Evolutionary conservation across 345 rosid genomes (phyloP), one percentile per base, ranked within the genome.

Genomic region (Jatropha curcas): DNA sequence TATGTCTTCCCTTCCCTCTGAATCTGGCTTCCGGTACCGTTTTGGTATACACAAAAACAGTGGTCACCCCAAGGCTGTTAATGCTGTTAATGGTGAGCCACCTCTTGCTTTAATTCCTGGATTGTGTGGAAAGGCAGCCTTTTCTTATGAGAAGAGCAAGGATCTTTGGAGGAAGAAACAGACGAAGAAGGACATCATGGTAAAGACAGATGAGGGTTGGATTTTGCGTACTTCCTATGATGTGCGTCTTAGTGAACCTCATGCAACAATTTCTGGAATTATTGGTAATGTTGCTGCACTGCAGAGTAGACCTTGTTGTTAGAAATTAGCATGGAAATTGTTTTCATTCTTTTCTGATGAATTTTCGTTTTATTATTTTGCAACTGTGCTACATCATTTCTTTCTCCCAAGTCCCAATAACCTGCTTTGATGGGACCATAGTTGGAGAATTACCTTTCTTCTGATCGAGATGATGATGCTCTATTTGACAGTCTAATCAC

Each of bases 71-170:
- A 77, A 75, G 67, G 70, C 84, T 79, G 82, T 76, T 71, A 78
- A 81, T 65, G 71, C 76, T 57, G 34, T 61, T 59, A 72, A 76
- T 50, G 84, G 63, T 71, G 88, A 82, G 73, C 79, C 81, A 52
- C 97, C 98, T 72, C 73, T 79, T 27, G 70, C 91, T 61, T 79
- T 94, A 76, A 60, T 85, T 85, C 96, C 92, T 51, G 94, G 98
- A 73, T 60, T 91, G 72, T 90, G 96, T 59, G 90, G 88, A 53
- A 90, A 87, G 83, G 97, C 88, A 73, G 93, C 89, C 25, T 85
- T 91, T 82, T 88, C 98, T 39, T 94, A 84, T 77, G 84, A 83
- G 81, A 85, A 82, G 80, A 86, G 84, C 60, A 86, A 73, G 71
- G 88, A 91, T 66, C 28, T 94, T 24, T 90, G 96, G 97, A 89